These are phyloP conservation scores for Sporothrix protearum DNA, from an alignment of 2,329 filamentous ascomycete species.

Conservation along the genomic window DNA sequence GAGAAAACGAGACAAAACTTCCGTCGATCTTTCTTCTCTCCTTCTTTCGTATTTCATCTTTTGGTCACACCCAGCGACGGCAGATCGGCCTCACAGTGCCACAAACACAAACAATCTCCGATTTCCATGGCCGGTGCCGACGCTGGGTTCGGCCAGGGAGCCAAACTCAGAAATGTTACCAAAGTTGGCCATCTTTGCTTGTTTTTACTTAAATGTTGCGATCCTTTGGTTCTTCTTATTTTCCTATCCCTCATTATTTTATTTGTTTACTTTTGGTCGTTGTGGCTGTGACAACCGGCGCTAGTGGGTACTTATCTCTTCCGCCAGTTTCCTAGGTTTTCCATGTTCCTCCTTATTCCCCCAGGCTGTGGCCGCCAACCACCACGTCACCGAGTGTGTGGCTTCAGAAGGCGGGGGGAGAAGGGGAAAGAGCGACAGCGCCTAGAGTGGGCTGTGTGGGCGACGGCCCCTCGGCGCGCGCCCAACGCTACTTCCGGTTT, in stretches of 20 bases:
- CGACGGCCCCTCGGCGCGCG: neutral
- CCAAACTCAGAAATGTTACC: neutral
- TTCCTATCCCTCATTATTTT: neutral
- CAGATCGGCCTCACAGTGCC: neutral
- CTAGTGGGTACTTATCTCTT: slow-evolving; percentile 8
- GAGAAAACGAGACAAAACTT: neutral
- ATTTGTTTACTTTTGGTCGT: slow-evolving; percentile 18
- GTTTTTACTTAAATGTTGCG: neutral
- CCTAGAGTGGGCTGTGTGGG: neutral
- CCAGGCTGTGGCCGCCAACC: neutral
- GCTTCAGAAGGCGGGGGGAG: slow-evolving; percentile 7
- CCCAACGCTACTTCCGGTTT: neutral
- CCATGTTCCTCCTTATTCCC: neutral
- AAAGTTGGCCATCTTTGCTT: neutral
- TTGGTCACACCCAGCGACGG: neutral
- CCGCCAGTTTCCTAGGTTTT: neutral
- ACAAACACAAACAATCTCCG: neutral
- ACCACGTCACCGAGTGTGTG: slow-evolving; percentile 22
- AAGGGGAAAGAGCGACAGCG: neutral
- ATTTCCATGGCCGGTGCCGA: neutral
- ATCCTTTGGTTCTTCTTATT: neutral
- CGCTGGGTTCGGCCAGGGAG: neutral
- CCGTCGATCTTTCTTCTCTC: neutral
- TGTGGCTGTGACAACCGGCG: slow-evolving; percentile 22
- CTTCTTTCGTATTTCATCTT: neutral